These are phyloP conservation scores for Candida nemodendra DNA, from an alignment of 805 yeast species.

Conservation along the genomic window DNA sequence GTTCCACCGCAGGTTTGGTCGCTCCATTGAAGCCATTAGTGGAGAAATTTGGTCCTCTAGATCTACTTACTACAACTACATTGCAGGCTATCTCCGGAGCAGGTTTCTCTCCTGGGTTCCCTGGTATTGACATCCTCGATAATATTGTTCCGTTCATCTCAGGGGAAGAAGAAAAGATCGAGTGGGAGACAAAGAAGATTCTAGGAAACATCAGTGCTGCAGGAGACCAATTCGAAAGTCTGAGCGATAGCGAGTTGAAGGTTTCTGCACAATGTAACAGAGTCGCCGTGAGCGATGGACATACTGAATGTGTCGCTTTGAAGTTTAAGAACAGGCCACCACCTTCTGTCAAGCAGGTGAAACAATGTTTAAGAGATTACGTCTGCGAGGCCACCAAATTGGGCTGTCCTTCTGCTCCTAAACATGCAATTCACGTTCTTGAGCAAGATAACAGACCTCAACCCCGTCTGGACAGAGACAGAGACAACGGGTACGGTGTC, in stretches of 20 bases:
- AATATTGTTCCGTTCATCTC: slow-evolving; percentile 92
- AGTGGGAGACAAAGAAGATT: slow-evolving; percentile 97
- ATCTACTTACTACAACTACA: slow-evolving; percentile 83
- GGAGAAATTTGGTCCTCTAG: slow-evolving; percentile 87
- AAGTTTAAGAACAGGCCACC: slow-evolving; percentile 79
- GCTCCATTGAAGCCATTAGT: slow-evolving; percentile 95
- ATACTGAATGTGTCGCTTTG: slow-evolving; percentile 90
- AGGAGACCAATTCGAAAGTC: slow-evolving; percentile 53
- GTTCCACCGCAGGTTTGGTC: slow-evolving; percentile 97
- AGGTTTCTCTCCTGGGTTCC: slow-evolving; percentile 96
- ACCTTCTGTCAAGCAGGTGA: slow-evolving; percentile 81
- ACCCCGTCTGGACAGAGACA: slow-evolving; percentile 94
- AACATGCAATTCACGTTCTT: slow-evolving; percentile 84
- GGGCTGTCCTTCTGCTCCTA: slow-evolving; percentile 90
- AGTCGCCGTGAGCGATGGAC: slow-evolving; percentile 97
- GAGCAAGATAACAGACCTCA: slow-evolving; percentile 95
- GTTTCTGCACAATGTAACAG: slow-evolving; percentile 97
- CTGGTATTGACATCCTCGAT: slow-evolving; percentile 92
- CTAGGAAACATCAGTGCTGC: slow-evolving; percentile 61
- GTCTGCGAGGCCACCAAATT: slow-evolving; percentile 77
- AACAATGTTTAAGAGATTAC: slow-evolving; percentile 66
- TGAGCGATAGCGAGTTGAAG: slow-evolving; percentile 67
- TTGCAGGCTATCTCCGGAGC: slow-evolving; percentile 98
- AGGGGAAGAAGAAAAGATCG: slow-evolving; percentile 98
- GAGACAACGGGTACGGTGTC: slow-evolving; percentile 92